These are phyloP conservation scores for Chlamydomonas eustigma DNA, from an alignment of 139 green algal species.

Conservation along the genomic window DNA sequence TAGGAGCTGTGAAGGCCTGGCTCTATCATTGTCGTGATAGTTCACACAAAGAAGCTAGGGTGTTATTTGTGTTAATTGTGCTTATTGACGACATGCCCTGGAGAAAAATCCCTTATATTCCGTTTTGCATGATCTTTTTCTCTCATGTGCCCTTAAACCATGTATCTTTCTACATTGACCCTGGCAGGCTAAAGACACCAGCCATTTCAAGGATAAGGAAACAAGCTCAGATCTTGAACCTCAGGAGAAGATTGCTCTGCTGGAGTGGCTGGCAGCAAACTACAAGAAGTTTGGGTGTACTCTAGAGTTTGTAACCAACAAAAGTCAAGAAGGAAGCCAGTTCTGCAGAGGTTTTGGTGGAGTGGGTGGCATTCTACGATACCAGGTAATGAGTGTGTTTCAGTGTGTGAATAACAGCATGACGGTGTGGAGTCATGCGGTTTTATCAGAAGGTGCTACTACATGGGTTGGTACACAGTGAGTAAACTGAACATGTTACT, in stretches of 20 bases:
- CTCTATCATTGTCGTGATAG: too few relatives aligned
- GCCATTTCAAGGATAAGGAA: constrained; percentile 88
- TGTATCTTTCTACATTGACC: not conserved
- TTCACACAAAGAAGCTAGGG: too few relatives aligned
- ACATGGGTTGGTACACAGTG: too few relatives aligned
- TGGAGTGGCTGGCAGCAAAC: constrained; percentile 97
- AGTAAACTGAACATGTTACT: too few relatives aligned
- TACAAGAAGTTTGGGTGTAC: constrained; percentile 99
- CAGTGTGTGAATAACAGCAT: too few relatives aligned
- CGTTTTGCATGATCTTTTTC: too few relatives aligned
- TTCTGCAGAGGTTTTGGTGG: constrained; percentile 97
- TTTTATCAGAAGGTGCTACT: too few relatives aligned
- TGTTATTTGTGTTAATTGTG: too few relatives aligned
- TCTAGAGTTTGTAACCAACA: constrained; percentile 97
- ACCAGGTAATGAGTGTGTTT: constrained; percentile 65
- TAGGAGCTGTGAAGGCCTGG: too few relatives aligned
- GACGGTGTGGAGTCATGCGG: too few relatives aligned
- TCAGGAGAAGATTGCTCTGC: constrained; percentile 81
- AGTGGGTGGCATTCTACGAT: constrained; percentile 91
- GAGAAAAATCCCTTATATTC: too few relatives aligned
- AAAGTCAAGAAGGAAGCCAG: constrained; percentile 89
- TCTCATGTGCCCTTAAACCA: not conserved
- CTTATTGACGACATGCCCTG: too few relatives aligned
- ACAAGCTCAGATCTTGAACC: constrained; percentile 84
- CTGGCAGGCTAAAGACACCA: constrained; percentile 42